A percentile compares a stretch with the other conserved stretches of the same genome.
These are phyloP conservation scores for Alternaria solani DNA, from an alignment of 2,329 filamentous ascomycete genomes.

Conservation along the genomic window DNA sequence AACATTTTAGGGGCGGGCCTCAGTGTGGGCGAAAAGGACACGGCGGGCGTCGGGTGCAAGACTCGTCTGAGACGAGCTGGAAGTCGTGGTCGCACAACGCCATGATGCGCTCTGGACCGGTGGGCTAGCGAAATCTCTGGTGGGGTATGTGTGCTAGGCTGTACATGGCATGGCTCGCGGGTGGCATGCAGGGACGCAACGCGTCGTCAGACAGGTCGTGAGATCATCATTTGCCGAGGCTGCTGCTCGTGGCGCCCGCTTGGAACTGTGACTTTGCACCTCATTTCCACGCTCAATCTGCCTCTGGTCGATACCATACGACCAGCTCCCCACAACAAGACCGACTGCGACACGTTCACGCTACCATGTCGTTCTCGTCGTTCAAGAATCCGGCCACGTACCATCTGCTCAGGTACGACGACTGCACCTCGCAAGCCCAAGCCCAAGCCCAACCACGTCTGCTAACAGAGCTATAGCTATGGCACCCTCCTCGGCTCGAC, in stretches of 20 bases:
- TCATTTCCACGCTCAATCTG: background rate
- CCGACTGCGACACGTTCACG: background rate
- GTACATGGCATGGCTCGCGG: background rate
- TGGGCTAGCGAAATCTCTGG: slow-evolving; percentile 3
- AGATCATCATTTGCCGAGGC: slow-evolving; percentile 32
- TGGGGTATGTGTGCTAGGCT: background rate
- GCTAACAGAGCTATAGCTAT: slow-evolving; percentile 65
- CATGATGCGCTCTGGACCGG: slow-evolving; percentile 6
- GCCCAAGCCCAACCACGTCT: background rate
- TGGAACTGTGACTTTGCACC: background rate
- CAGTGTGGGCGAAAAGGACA: background rate
- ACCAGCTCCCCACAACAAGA: background rate
- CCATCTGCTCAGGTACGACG: slow-evolving; percentile 73
- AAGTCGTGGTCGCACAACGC: background rate
- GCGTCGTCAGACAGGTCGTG: slow-evolving; percentile 24
- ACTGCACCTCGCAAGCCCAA: background rate
- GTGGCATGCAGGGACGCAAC: slow-evolving; percentile 11
- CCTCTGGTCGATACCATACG: background rate
- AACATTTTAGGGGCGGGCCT: slow-evolving; percentile 18
- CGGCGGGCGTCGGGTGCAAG: background rate
- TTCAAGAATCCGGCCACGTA: slow-evolving; percentile 74
- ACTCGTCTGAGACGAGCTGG: background rate
- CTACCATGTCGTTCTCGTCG: slow-evolving; percentile 54
- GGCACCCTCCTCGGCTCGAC: slow-evolving; percentile 86
- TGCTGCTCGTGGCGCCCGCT: slow-evolving; percentile 4